Evolutionary conservation across 1,139 yeast genomes (phyloP), one percentile per base, ranked within the genome.

Genomic region (Debaryomycetaceae sp.): DNA sequence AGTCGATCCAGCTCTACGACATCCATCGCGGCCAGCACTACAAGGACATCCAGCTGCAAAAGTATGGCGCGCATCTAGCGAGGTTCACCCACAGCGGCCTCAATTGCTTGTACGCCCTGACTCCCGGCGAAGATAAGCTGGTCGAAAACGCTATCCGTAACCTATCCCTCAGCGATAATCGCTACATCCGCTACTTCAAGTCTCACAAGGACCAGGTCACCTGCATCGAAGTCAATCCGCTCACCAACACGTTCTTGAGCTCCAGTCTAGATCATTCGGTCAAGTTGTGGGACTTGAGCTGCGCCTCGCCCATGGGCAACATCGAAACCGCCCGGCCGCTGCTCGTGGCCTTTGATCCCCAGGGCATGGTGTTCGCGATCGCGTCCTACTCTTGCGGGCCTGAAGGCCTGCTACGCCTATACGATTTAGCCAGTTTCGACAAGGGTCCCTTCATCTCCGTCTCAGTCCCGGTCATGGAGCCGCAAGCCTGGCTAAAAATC

Each of bases 1-100:
- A 83, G 44, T 68, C 83, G 13, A 76, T 90, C 41, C 94, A 85
- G 45, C 55, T 92, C 14, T 90, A 85, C 49, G 95, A 87, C 52
- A 67, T 77, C 16, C 67, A 73, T 28, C 65, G 72, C 31, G 96
- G 96, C 2, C 62, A 68, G 21, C 79, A 74, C 38, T 40, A 59
- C 29, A 76, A 73, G 38, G 75, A 85, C 5, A 68, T 83, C 4
- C 79, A 74, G 38, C 78, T 93, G 15, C 90, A 85, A 53, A 90
- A 90, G 47, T 90, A 90, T 43, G 98, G 99, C 1, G 85, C 87
- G 33, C 86, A 83, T 45, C 55, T 83, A 25, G 96, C 95, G 2
- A 64, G 76, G 28, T 90, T 90, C 51, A 77, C 95, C 1, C 95
- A 85, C 44, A 67, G 70, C 27, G 78, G 75, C 25, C 66, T 74